Evolutionary conservation across 441 rosid genomes (phyloP), one percentile per base, ranked within the genome.

Genomic region (Adansonia grandidieri): DNA sequence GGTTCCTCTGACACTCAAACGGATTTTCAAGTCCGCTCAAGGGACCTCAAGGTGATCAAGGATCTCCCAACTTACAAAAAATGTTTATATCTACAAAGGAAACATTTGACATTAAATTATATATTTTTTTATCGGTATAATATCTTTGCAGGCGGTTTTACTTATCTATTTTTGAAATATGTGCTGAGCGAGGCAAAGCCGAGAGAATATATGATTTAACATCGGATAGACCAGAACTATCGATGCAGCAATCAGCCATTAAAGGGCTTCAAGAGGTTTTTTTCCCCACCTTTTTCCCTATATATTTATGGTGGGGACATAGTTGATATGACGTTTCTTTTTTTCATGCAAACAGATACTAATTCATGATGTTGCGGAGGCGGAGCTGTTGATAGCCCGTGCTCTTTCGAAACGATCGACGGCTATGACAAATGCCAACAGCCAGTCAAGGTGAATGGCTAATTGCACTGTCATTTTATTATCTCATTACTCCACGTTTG

Each of bases 331-430:
- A 67, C 80, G 72, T 47, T 65, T 66, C 20, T 78, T 75, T 73
- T 71, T 53, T 61, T 72, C 9, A 3, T 82, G 57, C 62, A 61
- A 78, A 75, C 82, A 96, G 99, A 88, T 91, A 42, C 68, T 81
- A 47, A 66, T 92, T 82, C 80, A 75, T 32, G 87, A 85, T 85
- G 82, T 87, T 47, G 91, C 81, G 68, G 89, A 90, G 75, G 95
- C 95, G 48, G 97, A 89, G 71, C 87, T 89, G 14, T 84, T 89
- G 79, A 91, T 96, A 71, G 92, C 88, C 70, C 81, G 87, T 68
- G 97, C 97, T 58, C 87, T 93, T 89, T 77, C 92, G 84, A 93
- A 88, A 83, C 97, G 98, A 60, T 88, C 97, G 24, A 96, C 97
- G 0, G 95, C 97, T 50, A 88, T 80, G 87, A 93, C 99, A 14